Conservation (phyloP, 768 basidiomycete genomes). For the Leccinum imitatum region DNA sequence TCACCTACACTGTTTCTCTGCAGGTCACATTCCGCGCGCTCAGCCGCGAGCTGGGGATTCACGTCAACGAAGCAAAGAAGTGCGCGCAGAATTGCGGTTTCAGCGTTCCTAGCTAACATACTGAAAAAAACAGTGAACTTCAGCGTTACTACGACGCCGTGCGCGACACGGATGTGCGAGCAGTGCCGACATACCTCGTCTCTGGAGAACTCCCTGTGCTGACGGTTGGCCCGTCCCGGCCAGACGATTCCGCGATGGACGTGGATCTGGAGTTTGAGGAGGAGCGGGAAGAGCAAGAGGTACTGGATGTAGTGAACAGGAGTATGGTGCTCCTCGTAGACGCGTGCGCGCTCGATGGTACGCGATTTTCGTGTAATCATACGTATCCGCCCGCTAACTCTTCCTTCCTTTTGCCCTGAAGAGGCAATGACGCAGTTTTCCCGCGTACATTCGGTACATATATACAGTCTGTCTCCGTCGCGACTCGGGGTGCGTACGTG, state of each 20-base stretch:
- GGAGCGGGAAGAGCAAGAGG: constrained; percentile 2
- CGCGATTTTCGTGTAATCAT: constrained; percentile 14
- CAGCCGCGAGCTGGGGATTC: constrained; percentile 66
- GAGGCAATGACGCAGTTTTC: constrained; percentile 54
- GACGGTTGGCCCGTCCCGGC: not conserved
- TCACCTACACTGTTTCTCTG: not conserved
- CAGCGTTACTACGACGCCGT: constrained; percentile 53
- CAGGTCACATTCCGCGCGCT: constrained; percentile 81
- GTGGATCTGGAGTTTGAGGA: constrained; percentile 44
- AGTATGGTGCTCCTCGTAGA: constrained; percentile 57
- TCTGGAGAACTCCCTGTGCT: constrained; percentile 49
- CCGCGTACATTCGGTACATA: constrained; percentile 53
- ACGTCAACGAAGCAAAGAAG: constrained; percentile 82
- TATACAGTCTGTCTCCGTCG: constrained; percentile 74
- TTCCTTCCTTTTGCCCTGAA: constrained; percentile 22
- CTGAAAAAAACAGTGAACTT: constrained; percentile 52
- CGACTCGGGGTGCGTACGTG: constrained; percentile 43
- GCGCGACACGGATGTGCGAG: constrained; percentile 29
- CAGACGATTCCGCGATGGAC: constrained; percentile 18
- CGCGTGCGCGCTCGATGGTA: constrained; percentile 66
- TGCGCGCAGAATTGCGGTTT: constrained; percentile 27
- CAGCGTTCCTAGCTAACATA: not conserved
- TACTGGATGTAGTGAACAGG: constrained; percentile 42
- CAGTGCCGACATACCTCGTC: constrained; percentile 68
- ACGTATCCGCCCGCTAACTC: not conserved